A percentile compares a stretch with the other conserved stretches of the same genome.
phyloP scores from a whole-genome alignment of 2,329 filamentous ascomycete genomes.

The Ceratocystis alfenasii region DNA sequence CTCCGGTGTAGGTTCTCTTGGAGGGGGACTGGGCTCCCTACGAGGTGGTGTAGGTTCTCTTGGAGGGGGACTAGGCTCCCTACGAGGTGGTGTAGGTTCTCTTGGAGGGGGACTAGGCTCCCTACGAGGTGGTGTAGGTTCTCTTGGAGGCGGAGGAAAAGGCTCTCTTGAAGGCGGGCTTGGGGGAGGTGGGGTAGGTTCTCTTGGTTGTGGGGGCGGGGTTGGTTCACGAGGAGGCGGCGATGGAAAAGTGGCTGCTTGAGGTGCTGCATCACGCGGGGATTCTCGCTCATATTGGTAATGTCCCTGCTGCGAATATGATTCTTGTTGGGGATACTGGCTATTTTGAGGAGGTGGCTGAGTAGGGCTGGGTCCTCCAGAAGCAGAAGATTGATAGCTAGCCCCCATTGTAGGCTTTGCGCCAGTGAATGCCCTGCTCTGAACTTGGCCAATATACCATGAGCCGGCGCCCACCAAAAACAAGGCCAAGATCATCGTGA shows the following conservation, averaged over 20 bases:
- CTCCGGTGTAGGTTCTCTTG: constrained; percentile 29
- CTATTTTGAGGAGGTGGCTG: constrained; percentile 24
- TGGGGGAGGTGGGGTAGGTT: constrained; percentile 20
- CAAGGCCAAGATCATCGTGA: constrained; percentile 60
- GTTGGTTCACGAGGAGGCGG: constrained; percentile 22
- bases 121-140: no score
- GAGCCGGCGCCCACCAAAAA: constrained; percentile 62
- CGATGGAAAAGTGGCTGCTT: constrained; percentile 14
- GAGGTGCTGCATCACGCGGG: not conserved
- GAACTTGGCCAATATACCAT: constrained; percentile 48
- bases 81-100: constrained; percentile 23
- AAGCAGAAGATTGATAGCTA: constrained; percentile 22
- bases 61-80: not conserved
- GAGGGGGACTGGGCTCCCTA: not conserved
- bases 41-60: no score
- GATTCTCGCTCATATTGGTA: constrained; percentile 23
- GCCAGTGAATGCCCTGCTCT: constrained; percentile 27
- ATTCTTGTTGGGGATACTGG: constrained; percentile 27
- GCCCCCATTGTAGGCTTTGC: constrained; percentile 17
- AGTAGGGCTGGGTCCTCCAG: constrained; percentile 27
- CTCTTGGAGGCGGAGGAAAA: not conserved
- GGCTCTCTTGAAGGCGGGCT: constrained; percentile 23
- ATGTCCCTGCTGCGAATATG: constrained; percentile 29
- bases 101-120: not conserved
- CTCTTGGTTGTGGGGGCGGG: constrained; percentile 16